These are phyloP conservation scores for Yamadazyma triangularis DNA, from an alignment of 1,139 yeast species.

Conservation along the genomic window DNA sequence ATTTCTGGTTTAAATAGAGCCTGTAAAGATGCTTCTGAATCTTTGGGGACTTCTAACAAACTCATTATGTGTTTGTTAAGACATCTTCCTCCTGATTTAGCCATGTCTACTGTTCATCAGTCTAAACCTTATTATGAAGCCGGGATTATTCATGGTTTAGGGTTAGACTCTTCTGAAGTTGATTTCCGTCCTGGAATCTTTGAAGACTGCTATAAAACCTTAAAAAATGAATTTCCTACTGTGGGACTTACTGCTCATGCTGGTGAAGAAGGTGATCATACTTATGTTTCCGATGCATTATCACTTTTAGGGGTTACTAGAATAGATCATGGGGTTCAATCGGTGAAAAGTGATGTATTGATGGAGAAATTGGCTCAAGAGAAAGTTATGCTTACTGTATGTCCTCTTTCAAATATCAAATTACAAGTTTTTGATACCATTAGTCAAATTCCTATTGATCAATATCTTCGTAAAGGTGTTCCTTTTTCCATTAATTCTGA, in stretches of 20 bases:
- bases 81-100: constrained; percentile 59
- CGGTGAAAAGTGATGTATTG: constrained; percentile 48
- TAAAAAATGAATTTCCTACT: constrained; percentile 42
- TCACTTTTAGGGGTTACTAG: constrained; percentile 58
- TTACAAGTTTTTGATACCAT: constrained; percentile 69
- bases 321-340: constrained; percentile 76
- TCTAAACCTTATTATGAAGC: constrained; percentile 48
- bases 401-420: constrained; percentile 74
- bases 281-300: constrained; percentile 53
- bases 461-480: constrained; percentile 54
- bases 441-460: constrained; percentile 57
- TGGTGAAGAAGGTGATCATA: constrained; percentile 81
- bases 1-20: constrained; percentile 64
- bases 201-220: constrained; percentile 51
- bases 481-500: constrained; percentile 76
- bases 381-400: constrained; percentile 57
- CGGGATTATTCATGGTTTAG: constrained; percentile 66
- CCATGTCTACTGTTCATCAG: constrained; percentile 50
- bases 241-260: constrained; percentile 77
- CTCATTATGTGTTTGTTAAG: constrained; percentile 76
- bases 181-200: constrained; percentile 72
- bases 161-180: constrained; percentile 71
- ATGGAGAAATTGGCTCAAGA: constrained; percentile 51
- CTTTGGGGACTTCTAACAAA: constrained; percentile 60
- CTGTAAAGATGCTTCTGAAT: constrained; percentile 50